Base-by-base conservation (phyloP, 352 stramenopile genomes). In the Globisporangium uncinulatum region DNA sequence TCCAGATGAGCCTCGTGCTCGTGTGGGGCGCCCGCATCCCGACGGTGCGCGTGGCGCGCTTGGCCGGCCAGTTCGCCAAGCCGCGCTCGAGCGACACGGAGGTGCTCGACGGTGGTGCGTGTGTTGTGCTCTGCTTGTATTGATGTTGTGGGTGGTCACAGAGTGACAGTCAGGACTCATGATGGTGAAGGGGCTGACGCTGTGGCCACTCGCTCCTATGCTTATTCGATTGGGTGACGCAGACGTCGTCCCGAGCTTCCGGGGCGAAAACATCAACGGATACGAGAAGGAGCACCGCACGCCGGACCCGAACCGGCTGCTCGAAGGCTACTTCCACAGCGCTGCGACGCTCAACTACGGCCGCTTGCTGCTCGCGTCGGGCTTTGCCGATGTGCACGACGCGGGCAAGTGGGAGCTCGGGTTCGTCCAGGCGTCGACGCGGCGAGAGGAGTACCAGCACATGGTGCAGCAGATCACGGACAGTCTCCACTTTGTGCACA, bases 11-110 rank as follows among this genome's bases (percentile, higher is more conserved):
- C 61, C 83, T 99, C 29, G 91, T 99, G 42, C 80, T 99, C 46
- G 98, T 97, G 15, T 99, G 97, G 85, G 97, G 97, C 24, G 92
- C 92, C 37, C 82, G 91, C n/a, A 98, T 99, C 77, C 95, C 97
- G 4, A 96, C 98, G 6, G 95, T 99, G 29, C 98, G 85, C 39
- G 87, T 99, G 52, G 97, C 95, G 7, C 89, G 97, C 49, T 98
- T 99, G 92, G 97, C 97, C 2, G 97, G 97, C 15, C 97, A 99
- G 77, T 99, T 99, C 63, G 95, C 97, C 57, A 99, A 99, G 81
- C 96, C 97, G 9, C 84, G 97, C 29, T 98, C 85, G 39, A 97
- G 94, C 60, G 80, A 97, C 59, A 97, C 88, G 51, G 97, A 99
- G 69, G 69, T 95, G 24, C 80, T 97, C 41, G 87, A 99, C 57